Percentiles rank a stretch among this genome's conserved stretches.
phyloP scores from a whole-genome alignment of 116 monocot genomes.

The Dioscorea cayenensis region DNA sequence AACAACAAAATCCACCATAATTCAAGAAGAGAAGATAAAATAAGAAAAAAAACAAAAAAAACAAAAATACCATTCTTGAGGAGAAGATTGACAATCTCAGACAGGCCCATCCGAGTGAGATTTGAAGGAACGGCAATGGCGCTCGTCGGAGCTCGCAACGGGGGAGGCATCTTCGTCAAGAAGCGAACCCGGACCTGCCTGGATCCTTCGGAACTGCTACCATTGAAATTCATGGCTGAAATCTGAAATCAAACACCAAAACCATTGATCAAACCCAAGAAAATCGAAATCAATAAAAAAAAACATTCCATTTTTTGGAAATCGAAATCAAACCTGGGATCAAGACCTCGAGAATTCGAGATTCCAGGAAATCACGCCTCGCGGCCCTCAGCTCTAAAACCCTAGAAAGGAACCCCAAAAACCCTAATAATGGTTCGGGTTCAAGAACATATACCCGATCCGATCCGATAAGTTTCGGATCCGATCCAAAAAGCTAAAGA shows the following conservation, averaged over 20 bases:
- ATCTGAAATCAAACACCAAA: not conserved
- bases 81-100: conserved; percentile 80
- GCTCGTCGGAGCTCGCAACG: conserved; percentile 38
- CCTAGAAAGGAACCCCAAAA: not conserved
- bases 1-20: not conserved
- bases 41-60: not conserved
- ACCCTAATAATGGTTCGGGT: no score
- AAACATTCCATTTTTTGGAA: not conserved
- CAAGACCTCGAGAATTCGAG: not conserved
- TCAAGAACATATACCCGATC: no score
- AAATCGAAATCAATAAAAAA: not conserved
- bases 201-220: conserved; percentile 22
- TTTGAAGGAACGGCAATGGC: conserved; percentile 72
- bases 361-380: not conserved
- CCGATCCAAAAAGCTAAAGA: no score
- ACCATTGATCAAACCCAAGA: not conserved
- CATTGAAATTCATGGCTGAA: conserved; percentile 27
- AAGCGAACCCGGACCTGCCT: conserved; percentile 76
- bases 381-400: not conserved
- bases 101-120: conserved; percentile 85
- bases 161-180: conserved; percentile 60
- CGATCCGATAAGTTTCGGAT: no score
- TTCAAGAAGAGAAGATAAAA: not conserved
- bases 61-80: conserved; percentile 35
- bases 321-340: not conserved